phyloP scores from a whole-genome alignment of 345 rosid species.

The Citrus unshiu region DNA sequence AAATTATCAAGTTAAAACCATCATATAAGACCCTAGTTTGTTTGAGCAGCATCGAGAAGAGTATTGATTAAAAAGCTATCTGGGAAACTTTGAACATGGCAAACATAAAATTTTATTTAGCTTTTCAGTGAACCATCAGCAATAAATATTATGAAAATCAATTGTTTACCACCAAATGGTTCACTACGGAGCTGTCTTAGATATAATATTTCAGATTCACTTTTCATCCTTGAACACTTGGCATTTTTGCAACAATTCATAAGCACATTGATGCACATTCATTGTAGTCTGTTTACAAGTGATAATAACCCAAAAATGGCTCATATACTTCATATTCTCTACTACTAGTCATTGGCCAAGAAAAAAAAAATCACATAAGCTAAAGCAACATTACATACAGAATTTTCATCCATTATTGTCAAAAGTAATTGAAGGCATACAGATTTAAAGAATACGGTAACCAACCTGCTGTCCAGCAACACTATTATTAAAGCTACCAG shows the following conservation, averaged over 20 bases:
- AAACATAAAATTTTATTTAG: not conserved
- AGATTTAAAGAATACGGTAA: not conserved
- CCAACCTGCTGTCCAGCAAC: constrained; percentile 56
- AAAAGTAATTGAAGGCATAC: constrained; percentile 1
- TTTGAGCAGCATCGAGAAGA: not conserved
- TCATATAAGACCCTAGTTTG: constrained; percentile 1
- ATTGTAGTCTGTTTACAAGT: not conserved
- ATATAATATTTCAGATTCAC: not conserved
- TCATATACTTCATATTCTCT: not conserved
- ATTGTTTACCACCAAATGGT: not conserved
- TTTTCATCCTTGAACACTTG: not conserved
- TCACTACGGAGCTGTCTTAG: not conserved
- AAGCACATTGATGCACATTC: not conserved
- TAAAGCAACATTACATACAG: not conserved
- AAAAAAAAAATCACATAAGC: not conserved
- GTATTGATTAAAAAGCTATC: not conserved
- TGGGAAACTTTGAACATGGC: not conserved
- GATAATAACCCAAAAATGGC: not conserved
- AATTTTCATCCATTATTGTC: not conserved
- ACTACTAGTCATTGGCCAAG: not conserved
- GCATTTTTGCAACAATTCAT: not conserved
- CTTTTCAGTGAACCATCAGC: not conserved
- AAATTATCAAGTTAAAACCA: not conserved
- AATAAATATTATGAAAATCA: not conserved
- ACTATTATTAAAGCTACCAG: constrained; percentile 54